A percentile compares a stretch with the other conserved stretches of the same genome.
These are phyloP conservation scores for Volutella citrinella DNA, from an alignment of 2,329 filamentous ascomycete species.

Conservation along the genomic window DNA sequence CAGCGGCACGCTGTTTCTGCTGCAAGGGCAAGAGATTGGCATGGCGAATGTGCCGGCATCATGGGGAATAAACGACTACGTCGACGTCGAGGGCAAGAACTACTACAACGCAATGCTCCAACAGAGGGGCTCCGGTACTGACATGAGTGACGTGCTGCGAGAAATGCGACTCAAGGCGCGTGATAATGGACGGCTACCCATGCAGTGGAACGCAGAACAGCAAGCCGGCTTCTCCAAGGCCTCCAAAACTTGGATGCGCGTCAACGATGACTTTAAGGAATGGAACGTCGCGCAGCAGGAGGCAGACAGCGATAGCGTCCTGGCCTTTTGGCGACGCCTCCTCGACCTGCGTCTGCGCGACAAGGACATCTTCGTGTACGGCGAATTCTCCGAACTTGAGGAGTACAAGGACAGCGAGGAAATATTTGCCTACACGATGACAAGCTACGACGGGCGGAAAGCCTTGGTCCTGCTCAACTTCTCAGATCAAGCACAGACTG, in stretches of 20 bases:
- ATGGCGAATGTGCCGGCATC: constrained; percentile 44
- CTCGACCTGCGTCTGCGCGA: constrained; percentile 13
- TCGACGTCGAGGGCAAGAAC: constrained; percentile 42
- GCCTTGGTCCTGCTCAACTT: constrained; percentile 22
- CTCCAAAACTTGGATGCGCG: constrained; percentile 26
- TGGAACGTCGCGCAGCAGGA: constrained; percentile 19
- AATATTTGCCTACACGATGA: constrained; percentile 21
- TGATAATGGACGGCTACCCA: constrained; percentile 23
- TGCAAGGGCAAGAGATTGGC: constrained; percentile 52
- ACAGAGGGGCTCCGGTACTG: constrained; percentile 14
- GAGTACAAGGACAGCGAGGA: constrained; percentile 14
- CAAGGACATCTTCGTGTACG: constrained; percentile 22
- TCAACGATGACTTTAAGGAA: constrained; percentile 19
- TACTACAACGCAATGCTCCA: constrained; percentile 29
- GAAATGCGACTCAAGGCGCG: constrained; percentile 35
- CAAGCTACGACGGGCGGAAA: constrained; percentile 9
- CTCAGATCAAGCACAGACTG: neutral
- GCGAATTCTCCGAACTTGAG: constrained; percentile 3
- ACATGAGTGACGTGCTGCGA: constrained; percentile 36
- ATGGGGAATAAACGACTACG: constrained; percentile 41
- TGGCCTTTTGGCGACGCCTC: constrained; percentile 16
- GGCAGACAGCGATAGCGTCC: constrained; percentile 10
- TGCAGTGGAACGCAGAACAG: constrained; percentile 48
- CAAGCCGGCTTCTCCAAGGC: constrained; percentile 42
- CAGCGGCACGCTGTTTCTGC: constrained; percentile 45